Evolutionary conservation across 768 basidiomycete genomes (phyloP).

Genomic region (Hemileccinum rubropunctum): DNA sequence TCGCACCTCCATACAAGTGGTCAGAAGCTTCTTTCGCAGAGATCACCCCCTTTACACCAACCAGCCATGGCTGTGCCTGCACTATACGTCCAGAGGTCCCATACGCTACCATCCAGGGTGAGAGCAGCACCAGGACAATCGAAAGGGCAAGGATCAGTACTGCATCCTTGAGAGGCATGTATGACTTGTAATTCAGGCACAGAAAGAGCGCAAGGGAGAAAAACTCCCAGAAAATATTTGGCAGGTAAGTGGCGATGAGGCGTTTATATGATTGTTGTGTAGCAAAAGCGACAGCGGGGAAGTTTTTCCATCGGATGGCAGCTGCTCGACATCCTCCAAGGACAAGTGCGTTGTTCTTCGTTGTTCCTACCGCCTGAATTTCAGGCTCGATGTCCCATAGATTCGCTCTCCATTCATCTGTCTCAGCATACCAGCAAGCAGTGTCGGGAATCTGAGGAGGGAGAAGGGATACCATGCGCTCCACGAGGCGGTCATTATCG

Average conservation of each 20-base stretch:
- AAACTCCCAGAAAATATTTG: slow-evolving; percentile 5
- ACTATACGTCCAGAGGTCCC: too few species aligned
- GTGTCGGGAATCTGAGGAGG: background rate
- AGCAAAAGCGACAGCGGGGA: slow-evolving; percentile 18
- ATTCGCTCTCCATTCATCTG: slow-evolving; percentile 14
- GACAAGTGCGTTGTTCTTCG: slow-evolving; percentile 11
- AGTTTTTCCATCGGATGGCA: slow-evolving; percentile 23
- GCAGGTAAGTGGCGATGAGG: slow-evolving; percentile 2
- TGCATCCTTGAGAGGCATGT: too few species aligned
- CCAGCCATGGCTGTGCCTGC: too few species aligned
- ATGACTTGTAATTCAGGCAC: too few species aligned
- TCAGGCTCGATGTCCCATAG: slow-evolving; percentile 21
- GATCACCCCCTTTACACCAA: too few species aligned
- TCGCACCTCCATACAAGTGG: slow-evolving; percentile 13
- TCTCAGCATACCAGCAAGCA: slow-evolving; percentile 20
- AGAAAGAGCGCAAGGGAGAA: too few species aligned
- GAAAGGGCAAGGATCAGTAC: too few species aligned
- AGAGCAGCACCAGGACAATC: slow-evolving; percentile 10
- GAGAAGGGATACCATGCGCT: slow-evolving; percentile 22
- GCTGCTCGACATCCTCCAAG: slow-evolving; percentile 25
- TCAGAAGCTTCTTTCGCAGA: background rate
- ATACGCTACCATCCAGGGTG: too few species aligned
- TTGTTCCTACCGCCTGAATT: slow-evolving; percentile 20
- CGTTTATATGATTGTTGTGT: slow-evolving; percentile 14
- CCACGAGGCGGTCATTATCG: slow-evolving; percentile 19